Percentiles rank a stretch among this genome's conserved stretches.
Conservation (phyloP, 805 yeast species). For the Isabelozyma rhagii region DNA sequence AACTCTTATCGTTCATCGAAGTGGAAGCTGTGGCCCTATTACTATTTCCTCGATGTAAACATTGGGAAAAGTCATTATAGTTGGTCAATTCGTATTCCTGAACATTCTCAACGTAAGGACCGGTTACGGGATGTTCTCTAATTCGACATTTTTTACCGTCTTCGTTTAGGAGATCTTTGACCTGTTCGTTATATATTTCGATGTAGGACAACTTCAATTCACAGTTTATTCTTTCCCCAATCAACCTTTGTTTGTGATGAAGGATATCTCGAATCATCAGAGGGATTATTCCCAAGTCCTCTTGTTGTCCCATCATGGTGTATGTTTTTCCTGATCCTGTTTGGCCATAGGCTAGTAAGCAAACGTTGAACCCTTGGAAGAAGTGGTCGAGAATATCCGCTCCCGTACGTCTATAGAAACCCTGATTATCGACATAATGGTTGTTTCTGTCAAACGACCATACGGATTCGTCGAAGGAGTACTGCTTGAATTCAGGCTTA, state of each 20-base stretch:
- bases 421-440: constrained; percentile 45
- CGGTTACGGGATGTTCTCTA: constrained; percentile 62
- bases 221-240: constrained; percentile 36
- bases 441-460: constrained; percentile 35
- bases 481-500: constrained; percentile 7
- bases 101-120: constrained; percentile 72
- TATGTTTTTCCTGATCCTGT: constrained; percentile 42
- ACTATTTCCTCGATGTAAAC: constrained; percentile 49
- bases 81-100: constrained; percentile 48
- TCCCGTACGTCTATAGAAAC: constrained; percentile 55
- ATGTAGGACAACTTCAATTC: constrained; percentile 54
- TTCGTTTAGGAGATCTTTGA: constrained; percentile 53
- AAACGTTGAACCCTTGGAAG: constrained; percentile 41
- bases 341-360: constrained; percentile 42
- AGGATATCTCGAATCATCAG: constrained; percentile 53
- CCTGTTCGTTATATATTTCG: constrained; percentile 78
- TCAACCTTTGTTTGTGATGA: constrained; percentile 32
- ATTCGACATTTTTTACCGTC: constrained; percentile 39
- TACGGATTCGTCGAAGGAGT: constrained; percentile 15
- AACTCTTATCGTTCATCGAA: constrained; percentile 65
- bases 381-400: constrained; percentile 52
- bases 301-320: constrained; percentile 41
- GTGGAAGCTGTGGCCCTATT: constrained; percentile 71
- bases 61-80: constrained; percentile 46
- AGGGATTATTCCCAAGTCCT: constrained; percentile 37